These are phyloP conservation scores for Glonium stellatum DNA, from an alignment of 495 filamentous ascomycete genomes.

Conservation along the genomic window DNA sequence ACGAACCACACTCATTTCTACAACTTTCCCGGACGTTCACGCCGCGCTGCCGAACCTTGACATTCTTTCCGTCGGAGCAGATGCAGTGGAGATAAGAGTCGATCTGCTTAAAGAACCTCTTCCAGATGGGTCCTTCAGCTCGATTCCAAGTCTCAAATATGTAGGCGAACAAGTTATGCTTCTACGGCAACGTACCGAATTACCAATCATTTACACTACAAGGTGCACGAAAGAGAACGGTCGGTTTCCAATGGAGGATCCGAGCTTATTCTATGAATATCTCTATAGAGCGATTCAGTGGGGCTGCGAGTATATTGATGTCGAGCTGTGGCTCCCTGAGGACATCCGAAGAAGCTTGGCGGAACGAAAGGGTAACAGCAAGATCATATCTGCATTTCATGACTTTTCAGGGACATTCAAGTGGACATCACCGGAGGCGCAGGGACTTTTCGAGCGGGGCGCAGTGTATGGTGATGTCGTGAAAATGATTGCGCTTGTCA, in stretches of 20 bases:
- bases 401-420: conserved; percentile 78
- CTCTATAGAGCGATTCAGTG: conserved; percentile 72
- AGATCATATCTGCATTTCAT: conserved; percentile 81
- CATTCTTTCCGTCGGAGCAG: conserved; percentile 74
- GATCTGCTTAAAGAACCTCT: conserved; percentile 73
- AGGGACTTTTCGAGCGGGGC: conserved; percentile 60
- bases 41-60: conserved; percentile 78
- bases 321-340: conserved; percentile 79
- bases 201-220: conserved; percentile 82
- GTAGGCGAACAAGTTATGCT: conserved; percentile 81
- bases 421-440: conserved; percentile 65
- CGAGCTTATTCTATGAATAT: conserved; percentile 65
- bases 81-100: conserved; percentile 76
- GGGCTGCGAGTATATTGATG: conserved; percentile 83
- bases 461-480: conserved; percentile 73
- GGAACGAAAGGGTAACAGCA: conserved; percentile 63
- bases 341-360: conserved; percentile 59
- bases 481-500: conserved; percentile 81
- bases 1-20: conserved; percentile 75
- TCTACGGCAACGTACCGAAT: conserved; percentile 69
- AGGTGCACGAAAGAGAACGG: conserved; percentile 74
- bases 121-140: conserved; percentile 46
- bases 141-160: conserved; percentile 70
- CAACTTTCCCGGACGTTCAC: conserved; percentile 77
- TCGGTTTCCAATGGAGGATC: conserved; percentile 74